These are phyloP conservation scores for Podila clonocystis DNA, from an alignment of 192 early-diverging fungal species.

Conservation along the genomic window DNA sequence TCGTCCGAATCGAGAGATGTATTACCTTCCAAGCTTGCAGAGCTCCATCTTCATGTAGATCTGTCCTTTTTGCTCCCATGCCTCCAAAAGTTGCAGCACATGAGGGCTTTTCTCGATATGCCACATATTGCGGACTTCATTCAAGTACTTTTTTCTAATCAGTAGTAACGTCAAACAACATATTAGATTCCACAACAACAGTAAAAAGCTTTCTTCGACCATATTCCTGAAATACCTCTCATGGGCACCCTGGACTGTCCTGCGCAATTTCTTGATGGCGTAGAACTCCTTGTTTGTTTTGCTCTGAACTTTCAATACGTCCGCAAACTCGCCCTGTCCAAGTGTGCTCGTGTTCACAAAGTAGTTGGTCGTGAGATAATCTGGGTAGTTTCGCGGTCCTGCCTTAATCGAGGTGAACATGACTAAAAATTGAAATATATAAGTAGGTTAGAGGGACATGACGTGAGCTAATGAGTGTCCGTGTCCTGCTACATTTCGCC, in stretches of 20 bases:
- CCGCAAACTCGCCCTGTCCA: constrained; percentile 86
- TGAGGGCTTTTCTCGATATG: constrained; percentile 63
- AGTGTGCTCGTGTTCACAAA: constrained; percentile 62
- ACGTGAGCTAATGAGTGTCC: not conserved
- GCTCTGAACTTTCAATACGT: constrained; percentile 80
- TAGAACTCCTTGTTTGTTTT: constrained; percentile 69
- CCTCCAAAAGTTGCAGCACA: constrained; percentile 77
- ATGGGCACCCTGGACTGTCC: constrained; percentile 71
- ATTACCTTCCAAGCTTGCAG: constrained; percentile 79
- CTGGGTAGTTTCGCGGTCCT: constrained; percentile 44
- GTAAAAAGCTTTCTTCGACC: not conserved
- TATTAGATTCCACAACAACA: not conserved
- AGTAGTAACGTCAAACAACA: not conserved
- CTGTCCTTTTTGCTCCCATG: constrained; percentile 93
- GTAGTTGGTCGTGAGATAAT: constrained; percentile 82
- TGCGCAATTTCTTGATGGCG: constrained; percentile 85
- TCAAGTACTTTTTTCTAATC: constrained; percentile 68
- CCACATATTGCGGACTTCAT: constrained; percentile 88
- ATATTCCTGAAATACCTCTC: constrained; percentile 62
- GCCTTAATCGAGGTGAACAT: constrained; percentile 31
- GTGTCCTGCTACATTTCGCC: not conserved
- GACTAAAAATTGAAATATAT: constrained; percentile 4
- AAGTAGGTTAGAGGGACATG: too few relatives aligned
- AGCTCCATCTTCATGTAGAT: constrained; percentile 92
- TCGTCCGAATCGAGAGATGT: not conserved